Percentiles rank a stretch among this genome's conserved stretches.
Conservation (phyloP, 108 stramenopile genomes). For the Hondaea fermentalgiana region DNA sequence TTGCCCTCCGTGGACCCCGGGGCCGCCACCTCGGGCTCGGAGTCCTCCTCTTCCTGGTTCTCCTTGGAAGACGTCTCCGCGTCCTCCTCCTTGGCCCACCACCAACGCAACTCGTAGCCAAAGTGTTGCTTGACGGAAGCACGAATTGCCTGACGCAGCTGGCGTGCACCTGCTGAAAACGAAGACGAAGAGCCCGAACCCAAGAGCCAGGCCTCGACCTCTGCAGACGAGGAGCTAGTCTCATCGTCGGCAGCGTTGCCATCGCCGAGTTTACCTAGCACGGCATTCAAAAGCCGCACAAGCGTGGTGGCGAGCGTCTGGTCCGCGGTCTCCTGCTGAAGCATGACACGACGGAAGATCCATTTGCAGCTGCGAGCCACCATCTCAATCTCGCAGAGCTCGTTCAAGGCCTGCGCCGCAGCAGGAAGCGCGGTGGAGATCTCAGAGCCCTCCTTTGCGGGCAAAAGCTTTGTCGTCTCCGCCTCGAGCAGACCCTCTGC, state of each 20-base stretch:
- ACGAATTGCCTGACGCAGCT: background rate
- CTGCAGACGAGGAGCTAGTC: background rate
- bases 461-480: conserved; percentile 22
- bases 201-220: background rate
- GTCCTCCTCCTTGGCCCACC: background rate
- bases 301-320: background rate
- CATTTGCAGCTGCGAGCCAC: conserved; percentile 83
- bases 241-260: background rate
- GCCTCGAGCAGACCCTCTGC: conserved; percentile 55
- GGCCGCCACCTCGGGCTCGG: conserved; percentile 62
- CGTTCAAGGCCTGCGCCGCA: conserved; percentile 39
- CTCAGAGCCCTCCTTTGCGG: conserved; percentile 20
- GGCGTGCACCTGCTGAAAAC: background rate
- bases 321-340: background rate
- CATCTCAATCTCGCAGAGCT: conserved; percentile 91
- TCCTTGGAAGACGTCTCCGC: background rate
- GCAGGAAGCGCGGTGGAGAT: background rate
- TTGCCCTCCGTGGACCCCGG: conserved; percentile 48
- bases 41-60: background rate
- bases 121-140: background rate
- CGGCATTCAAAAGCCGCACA: background rate
- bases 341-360: conserved; percentile 1
- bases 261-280: background rate
- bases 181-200: background rate
- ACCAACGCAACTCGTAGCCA: background rate